Percentiles rank a stretch among this genome's conserved stretches.
phyloP scores from a whole-genome alignment of 345 rosid genomes.

The Syzygium aqueum region DNA sequence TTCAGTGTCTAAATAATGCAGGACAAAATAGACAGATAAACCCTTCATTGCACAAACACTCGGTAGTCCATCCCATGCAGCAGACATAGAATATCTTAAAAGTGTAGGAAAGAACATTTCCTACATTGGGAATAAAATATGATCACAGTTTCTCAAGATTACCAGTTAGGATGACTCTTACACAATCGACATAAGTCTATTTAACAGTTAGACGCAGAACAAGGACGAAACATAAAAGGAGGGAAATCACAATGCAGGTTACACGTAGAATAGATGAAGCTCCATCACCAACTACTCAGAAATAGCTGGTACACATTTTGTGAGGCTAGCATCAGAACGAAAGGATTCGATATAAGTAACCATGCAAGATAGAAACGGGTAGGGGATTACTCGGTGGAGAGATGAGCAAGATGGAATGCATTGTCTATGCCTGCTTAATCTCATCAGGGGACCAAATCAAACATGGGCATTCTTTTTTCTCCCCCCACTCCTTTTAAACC shows the following conservation, averaged over 20 bases:
- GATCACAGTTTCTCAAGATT: background rate
- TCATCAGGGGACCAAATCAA: constrained; percentile 35
- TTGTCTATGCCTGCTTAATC: constrained; percentile 37
- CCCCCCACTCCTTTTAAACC: constrained; percentile 26
- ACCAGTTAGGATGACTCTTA: background rate
- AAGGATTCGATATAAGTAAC: background rate
- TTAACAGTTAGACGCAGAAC: background rate
- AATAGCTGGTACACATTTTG: background rate
- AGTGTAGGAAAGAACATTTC: background rate
- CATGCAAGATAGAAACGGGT: background rate
- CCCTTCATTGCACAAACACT: background rate
- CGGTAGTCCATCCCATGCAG: background rate
- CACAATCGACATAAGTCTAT: background rate
- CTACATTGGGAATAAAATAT: background rate
- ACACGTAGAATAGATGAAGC: background rate
- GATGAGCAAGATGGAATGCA: constrained; percentile 56
- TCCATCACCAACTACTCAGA: background rate
- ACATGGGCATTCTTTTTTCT: constrained; percentile 12
- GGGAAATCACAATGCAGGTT: background rate
- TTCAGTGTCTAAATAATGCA: constrained; percentile 1
- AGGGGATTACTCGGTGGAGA: constrained; percentile 33
- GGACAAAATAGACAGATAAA: background rate
- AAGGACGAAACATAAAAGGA: background rate
- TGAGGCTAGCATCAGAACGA: background rate
- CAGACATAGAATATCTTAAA: background rate